These are phyloP conservation scores for Leccinum disarticulatum DNA, from an alignment of 768 basidiomycete genomes.

Conservation along the genomic window DNA sequence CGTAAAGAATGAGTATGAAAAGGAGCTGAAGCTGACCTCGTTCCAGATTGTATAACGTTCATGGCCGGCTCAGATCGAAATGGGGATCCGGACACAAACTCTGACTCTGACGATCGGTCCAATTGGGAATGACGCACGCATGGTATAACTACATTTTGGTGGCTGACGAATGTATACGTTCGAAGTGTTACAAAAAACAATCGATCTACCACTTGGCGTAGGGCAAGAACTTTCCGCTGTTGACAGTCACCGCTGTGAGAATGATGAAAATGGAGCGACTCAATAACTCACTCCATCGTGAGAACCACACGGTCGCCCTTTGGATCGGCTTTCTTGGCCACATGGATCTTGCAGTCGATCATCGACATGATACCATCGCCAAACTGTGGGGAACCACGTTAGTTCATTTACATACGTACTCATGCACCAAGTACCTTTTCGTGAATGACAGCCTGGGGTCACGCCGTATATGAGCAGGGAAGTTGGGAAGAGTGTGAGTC, in stretches of 20 bases:
- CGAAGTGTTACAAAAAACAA: conserved; percentile 1
- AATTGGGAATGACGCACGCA: conserved; percentile 5
- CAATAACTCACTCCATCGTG: conserved; percentile 68
- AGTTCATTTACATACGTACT: neutral
- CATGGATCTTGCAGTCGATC: conserved; percentile 76
- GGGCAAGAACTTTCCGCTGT: conserved; percentile 75
- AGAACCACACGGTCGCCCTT: conserved; percentile 78
- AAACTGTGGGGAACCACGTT: conserved; percentile 44
- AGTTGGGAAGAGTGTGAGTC: neutral
- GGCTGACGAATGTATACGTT: conserved; percentile 4
- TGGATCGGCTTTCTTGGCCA: conserved; percentile 69
- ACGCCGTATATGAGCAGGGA: neutral
- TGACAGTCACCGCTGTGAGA: conserved; percentile 3
- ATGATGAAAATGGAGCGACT: neutral
- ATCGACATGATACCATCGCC: conserved; percentile 89
- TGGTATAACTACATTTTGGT: neutral
- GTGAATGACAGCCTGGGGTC: conserved; percentile 62
- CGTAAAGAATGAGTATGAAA: neutral
- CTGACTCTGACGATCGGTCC: conserved; percentile 2
- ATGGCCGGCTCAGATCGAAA: conserved; percentile 18
- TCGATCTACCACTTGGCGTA: conserved; percentile 62
- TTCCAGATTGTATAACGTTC: conserved; percentile 2
- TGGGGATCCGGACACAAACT: neutral
- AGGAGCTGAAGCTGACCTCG: conserved; percentile 4
- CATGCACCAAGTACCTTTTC: conserved; percentile 52